Base-by-base conservation (phyloP, 176 grass and related monocot genomes). In the Oryza longistaminata region DNA sequence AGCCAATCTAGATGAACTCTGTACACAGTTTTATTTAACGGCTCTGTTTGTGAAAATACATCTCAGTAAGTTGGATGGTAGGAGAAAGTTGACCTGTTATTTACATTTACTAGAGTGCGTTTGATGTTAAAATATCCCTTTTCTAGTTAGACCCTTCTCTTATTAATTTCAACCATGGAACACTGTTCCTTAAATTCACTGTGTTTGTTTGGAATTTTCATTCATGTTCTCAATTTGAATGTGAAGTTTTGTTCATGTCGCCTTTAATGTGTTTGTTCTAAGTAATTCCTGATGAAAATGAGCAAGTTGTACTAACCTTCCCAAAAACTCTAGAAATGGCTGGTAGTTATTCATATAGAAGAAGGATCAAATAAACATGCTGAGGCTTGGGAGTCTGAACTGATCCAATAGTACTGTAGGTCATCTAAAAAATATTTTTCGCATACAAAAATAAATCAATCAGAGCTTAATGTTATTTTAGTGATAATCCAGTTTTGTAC, bases 341-440 rank as follows among this genome's bases (percentile, higher is more conserved):
- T 12, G 26, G 73, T 1, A 66, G 21, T 87, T 39, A 8, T 83
- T 24, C 6, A 1, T 72, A 24, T 29, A 31, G 7, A 16, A 60
- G 7, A 42, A 65, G 71, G 49, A 76, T 64, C 40, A 31, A 37
- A 52, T 71, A 17, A 50, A 3, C 31, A 78, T 78, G 73, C 52
- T 83, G 11, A 31, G 55, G 21, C 21, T 61, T 61, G 58, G 50
- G 8, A 72, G 69, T 22, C n/a, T 73, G 11, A 64, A 88, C 71
- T 10, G 3, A 2, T 29, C 52, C 42, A 70, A n/a, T 19, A 64
- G 15, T 11, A 33, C 33, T 70, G 49, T n/a, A 22, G 40, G 11
- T 68, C 12, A 31, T 64, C 15, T 40, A 19, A 45, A 37, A 3
- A 26, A 24, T 37, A 6, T 40, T 26, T 49, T 49, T 66, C 25